These are phyloP conservation scores for Cyclotella cryptica DNA, from an alignment of 108 stramenopile species.

Conservation along the genomic window DNA sequence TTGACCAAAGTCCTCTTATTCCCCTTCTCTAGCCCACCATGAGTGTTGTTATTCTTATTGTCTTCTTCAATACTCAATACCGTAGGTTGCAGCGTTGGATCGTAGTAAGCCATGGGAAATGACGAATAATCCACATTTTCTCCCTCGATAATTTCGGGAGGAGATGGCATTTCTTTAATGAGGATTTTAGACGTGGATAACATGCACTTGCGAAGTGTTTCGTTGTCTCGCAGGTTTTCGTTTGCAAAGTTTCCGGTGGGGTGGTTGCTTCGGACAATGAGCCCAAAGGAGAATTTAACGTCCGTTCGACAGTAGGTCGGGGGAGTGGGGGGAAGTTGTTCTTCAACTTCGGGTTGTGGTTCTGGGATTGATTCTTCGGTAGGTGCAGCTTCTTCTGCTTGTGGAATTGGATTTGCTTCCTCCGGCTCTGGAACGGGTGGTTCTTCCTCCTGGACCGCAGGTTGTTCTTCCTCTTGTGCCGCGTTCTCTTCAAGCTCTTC, in stretches of 20 bases:
- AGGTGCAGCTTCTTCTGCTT: neutral
- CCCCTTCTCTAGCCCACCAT: constrained; percentile 1
- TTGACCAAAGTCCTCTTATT: constrained; percentile 51
- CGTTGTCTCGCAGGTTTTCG: constrained; percentile 48
- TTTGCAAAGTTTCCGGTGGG: constrained; percentile 20
- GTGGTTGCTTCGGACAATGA: constrained; percentile 36
- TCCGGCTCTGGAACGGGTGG: constrained; percentile 4
- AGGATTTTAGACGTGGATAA: constrained; percentile 47
- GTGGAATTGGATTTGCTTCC: neutral
- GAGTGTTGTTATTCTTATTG: neutral
- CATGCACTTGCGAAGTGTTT: constrained; percentile 55
- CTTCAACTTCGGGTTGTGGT: constrained; percentile 10
- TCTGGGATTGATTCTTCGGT: neutral
- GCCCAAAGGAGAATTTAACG: constrained; percentile 56
- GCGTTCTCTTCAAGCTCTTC: no score
- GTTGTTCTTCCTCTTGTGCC: neutral
- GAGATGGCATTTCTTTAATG: constrained; percentile 34
- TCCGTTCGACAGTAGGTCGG: constrained; percentile 49
- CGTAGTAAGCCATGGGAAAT: constrained; percentile 51
- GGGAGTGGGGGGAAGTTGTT: constrained; percentile 9
- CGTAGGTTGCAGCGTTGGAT: constrained; percentile 45
- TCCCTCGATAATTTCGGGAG: constrained; percentile 25
- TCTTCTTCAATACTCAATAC: constrained; percentile 55
- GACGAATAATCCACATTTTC: neutral
- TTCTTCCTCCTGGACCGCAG: neutral